phyloP scores from a whole-genome alignment of 164 flowering plant genomes.

The Annona squamosa region DNA sequence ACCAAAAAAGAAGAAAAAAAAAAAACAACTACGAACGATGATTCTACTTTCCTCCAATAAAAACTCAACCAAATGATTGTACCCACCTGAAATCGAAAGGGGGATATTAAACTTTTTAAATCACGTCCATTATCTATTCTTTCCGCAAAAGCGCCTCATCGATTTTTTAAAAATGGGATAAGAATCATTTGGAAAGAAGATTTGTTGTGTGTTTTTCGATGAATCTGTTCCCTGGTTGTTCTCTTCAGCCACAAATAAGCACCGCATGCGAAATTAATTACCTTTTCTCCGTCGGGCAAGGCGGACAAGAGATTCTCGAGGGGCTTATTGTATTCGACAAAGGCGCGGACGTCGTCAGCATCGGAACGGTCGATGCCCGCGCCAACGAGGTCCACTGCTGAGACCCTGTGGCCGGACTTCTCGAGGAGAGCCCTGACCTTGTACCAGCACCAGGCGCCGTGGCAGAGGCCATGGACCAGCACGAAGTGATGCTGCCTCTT shows the following conservation, averaged over 20 bases:
- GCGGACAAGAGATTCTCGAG: slow-evolving; percentile 45
- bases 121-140: too few relatives aligned
- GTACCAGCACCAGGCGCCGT: slow-evolving; percentile 95
- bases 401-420: slow-evolving; percentile 52
- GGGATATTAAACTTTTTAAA: not conserved
- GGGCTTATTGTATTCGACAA: slow-evolving; percentile 65
- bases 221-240: not conserved
- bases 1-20: too few relatives aligned
- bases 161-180: too few relatives aligned
- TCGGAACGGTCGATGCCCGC: slow-evolving; percentile 46
- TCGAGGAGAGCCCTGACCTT: slow-evolving; percentile 54
- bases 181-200: not conserved
- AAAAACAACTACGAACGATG: too few relatives aligned
- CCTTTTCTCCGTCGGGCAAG: slow-evolving; percentile 51
- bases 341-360: slow-evolving; percentile 34
- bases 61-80: too few relatives aligned
- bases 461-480: slow-evolving; percentile 61
- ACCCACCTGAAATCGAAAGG: not conserved
- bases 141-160: not conserved
- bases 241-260: not conserved
- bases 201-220: not conserved
- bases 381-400: slow-evolving; percentile 62
- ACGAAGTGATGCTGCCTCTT: slow-evolving; percentile 43
- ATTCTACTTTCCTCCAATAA: not conserved
- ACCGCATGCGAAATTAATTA: slow-evolving; percentile 5